Base-by-base conservation (phyloP, 495 filamentous ascomycete species). In the Halenospora varia region DNA sequence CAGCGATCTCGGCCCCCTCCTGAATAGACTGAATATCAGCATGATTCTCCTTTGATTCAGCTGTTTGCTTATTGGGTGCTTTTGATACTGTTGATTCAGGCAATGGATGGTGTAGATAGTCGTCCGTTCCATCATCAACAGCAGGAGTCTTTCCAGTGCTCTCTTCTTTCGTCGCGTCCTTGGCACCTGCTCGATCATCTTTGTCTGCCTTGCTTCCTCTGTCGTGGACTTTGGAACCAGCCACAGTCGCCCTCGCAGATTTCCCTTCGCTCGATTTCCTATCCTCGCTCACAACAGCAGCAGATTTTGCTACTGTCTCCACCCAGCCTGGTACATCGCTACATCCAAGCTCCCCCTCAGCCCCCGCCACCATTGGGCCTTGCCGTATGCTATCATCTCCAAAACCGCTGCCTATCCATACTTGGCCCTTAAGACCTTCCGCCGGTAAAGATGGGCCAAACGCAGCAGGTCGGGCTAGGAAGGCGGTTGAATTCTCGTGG, bases 401-500 rank as follows among this genome's bases (percentile, higher is more conserved):
- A 72, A 96, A 96, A 6, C 90, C 90, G 71, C 86, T 92, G 10
- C 92, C 92, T 48, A 95, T 83, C 92, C 92, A 96, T 44, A 96
- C 70, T 66, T 88, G 88, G 15, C 90, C 90, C 61, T 88, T 92
- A 46, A 96, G 73, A 22, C 92, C 92, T 51, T 83, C 81, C 20
- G 73, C 69, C 0, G 90, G 89, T 24, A 98, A 70, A 1, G 85
- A 67, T 1, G 95, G 90, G 1, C 94, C 94, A 71, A 97, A 98
- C 50, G 90, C 92, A 41, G 94, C 94, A 56, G 94, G 95, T 39
- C 94, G 80, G 46, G 94, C 91, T 18, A 95, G 74, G 73, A 98
- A 98, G 62, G 93, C 96, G 3, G 94, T 98, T 41, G 90, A 96
- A 68, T 97, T 97, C 70, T 98, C 94, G 72, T 98, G 92, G 58